Conservation (phyloP, 2,329 filamentous ascomycete species). For the Arthrobotrys sphaeroides region DNA sequence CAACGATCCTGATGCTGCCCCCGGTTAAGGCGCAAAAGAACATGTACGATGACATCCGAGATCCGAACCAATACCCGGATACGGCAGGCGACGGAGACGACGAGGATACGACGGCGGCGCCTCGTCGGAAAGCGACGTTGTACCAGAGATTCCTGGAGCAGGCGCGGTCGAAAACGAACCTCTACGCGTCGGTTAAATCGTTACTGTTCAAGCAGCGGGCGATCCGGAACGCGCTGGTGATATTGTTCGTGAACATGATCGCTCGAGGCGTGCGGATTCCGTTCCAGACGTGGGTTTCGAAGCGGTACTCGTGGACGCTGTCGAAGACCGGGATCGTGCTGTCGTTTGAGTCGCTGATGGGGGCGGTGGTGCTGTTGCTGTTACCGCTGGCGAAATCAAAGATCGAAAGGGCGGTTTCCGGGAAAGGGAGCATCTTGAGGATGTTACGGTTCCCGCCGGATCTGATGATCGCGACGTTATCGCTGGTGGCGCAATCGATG, state of each 20-base stretch:
- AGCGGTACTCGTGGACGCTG: constrained; percentile 42
- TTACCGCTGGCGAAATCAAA: constrained; percentile 19
- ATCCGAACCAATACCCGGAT: constrained; percentile 11
- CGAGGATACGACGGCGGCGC: neutral
- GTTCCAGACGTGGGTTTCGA: constrained; percentile 52
- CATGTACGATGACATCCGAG: constrained; percentile 32
- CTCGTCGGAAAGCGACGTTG: constrained; percentile 12
- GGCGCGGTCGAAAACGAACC: constrained; percentile 34
- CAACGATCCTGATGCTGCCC: constrained; percentile 38
- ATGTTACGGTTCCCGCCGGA: constrained; percentile 40
- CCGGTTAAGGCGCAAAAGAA: neutral
- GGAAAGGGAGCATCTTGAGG: neutral
- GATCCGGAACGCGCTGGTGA: constrained; percentile 41
- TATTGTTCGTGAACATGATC: constrained; percentile 30
- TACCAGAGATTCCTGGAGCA: constrained; percentile 44
- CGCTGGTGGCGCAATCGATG: constrained; percentile 2
- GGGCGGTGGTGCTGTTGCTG: constrained; percentile 23
- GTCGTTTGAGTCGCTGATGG: constrained; percentile 45
- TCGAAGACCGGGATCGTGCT: constrained; percentile 49
- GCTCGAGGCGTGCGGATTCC: constrained; percentile 36
- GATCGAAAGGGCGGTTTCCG: constrained; percentile 13
- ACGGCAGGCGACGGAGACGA: constrained; percentile 18
- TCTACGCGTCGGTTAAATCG: constrained; percentile 25
- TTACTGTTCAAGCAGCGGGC: constrained; percentile 32
- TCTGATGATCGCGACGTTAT: constrained; percentile 28